These are phyloP conservation scores for Limonium bicolor DNA, from an alignment of 148 eudicot species.

Conservation along the genomic window DNA sequence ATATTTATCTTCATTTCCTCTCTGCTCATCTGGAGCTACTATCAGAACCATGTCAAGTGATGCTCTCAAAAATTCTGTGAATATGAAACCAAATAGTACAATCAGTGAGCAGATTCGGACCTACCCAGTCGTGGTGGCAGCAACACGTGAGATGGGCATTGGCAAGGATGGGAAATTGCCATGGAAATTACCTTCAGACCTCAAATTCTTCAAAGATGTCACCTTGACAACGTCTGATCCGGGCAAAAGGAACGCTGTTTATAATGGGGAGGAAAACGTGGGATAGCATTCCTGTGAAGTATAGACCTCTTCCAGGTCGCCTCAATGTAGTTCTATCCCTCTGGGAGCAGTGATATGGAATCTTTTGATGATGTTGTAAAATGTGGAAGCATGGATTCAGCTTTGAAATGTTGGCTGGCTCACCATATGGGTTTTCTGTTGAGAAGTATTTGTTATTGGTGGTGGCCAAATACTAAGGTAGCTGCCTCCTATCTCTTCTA, in stretches of 20 bases:
- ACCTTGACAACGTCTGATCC: constrained; percentile 49
- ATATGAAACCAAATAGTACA: constrained; percentile 9
- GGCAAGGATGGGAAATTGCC: constrained; percentile 86
- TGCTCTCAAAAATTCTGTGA: constrained; percentile 6
- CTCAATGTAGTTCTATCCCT: constrained; percentile 68
- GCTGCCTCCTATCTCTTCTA: background rate
- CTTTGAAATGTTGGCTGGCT: constrained; percentile 42
- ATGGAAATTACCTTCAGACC: constrained; percentile 74
- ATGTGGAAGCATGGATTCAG: constrained; percentile 49
- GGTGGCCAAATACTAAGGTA: constrained; percentile 80
- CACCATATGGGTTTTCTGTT: constrained; percentile 39
- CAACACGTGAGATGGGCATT: constrained; percentile 71
- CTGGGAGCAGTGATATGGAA: constrained; percentile 27
- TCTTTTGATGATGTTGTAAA: constrained; percentile 43
- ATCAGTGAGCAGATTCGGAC: constrained; percentile 21
- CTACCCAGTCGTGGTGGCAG: constrained; percentile 92
- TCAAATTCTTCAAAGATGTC: constrained; percentile 63
- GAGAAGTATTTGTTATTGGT: constrained; percentile 75
- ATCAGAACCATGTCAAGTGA: constrained; percentile 32
- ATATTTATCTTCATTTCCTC: background rate
- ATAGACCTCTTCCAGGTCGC: constrained; percentile 65
- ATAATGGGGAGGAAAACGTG: constrained; percentile 96
- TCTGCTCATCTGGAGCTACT: background rate
- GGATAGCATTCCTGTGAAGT: constrained; percentile 61
- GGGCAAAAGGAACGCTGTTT: constrained; percentile 61